Base-by-base conservation (phyloP, 2,329 filamentous ascomycete species). In the Aspergillus eucalypticola region DNA sequence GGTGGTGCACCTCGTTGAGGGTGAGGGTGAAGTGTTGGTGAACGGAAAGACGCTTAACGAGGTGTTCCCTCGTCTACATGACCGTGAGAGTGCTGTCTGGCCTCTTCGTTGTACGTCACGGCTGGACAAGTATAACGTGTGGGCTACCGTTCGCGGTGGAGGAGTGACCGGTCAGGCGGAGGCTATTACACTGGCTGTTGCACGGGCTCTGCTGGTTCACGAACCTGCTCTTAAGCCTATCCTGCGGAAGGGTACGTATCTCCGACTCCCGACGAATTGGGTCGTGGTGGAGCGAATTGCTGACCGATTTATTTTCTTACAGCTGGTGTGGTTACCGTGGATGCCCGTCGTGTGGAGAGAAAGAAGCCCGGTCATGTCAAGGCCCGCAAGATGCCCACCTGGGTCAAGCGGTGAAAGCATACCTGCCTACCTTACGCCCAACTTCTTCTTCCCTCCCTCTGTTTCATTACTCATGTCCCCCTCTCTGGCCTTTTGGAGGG, bases 351-450 rank as follows among this genome's bases (percentile, higher is more conserved):
- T 73, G 96, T 99, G 68, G 95, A 99, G 81, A 94, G 95, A 77
- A 99, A 99, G 88, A 98, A 99, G 86, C 87, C 92, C 59, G 96
- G 95, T 69, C 91, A 92, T 73, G 79, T 96, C 81, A 99, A 99
- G 85, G 94, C 95, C 60, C 90, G 95, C 80, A 99, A 99, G 88
- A 96, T 90, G 87, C 94, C 94, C 62, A 86, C 95, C 71, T 99
- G 96, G 95, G 93, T 98, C 84, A 98, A 97, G 87, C 83, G 86
- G 76, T 88, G 67, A 77, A 64, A 59, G 53, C 41, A 27, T 25
- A 17, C n/a, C 42, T 23, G 39, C 44, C 23, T 27, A 35, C 11
- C 32, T 35, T 35, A 35, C 32, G 32, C 5, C 32, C 32, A 35
- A 5, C 32, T 35, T 35, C 32, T 35, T 35, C 32, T 35, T 35